Conservation (phyloP, 2,329 filamentous ascomycete genomes). For the Botrytis paeoniae region DNA sequence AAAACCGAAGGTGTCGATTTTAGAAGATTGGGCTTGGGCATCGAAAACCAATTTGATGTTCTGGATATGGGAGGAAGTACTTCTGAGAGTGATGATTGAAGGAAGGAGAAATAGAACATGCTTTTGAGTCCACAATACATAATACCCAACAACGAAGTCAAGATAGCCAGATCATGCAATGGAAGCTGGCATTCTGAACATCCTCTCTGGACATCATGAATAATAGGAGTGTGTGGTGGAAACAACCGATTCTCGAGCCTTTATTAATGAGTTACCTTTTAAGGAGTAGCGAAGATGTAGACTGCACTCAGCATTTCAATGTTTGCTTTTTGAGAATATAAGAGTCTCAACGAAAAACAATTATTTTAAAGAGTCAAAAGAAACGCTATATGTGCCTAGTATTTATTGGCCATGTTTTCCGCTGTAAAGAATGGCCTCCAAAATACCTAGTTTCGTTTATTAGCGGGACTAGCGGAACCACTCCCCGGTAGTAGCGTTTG, state of each 20-base stretch:
- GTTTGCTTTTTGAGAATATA: not conserved
- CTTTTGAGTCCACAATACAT: not conserved
- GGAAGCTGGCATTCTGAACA: not conserved
- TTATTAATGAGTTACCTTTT: not conserved
- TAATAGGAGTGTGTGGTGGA: not conserved
- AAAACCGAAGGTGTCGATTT: constrained; percentile 25
- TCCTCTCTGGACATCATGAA: not conserved
- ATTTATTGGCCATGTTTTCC: not conserved
- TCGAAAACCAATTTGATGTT: constrained; percentile 31
- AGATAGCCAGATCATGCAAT: not conserved
- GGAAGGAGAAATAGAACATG: not conserved
- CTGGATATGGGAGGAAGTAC: constrained; percentile 8
- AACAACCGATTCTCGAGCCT: not conserved
- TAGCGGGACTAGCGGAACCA: not conserved
- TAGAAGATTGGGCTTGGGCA: constrained; percentile 29
- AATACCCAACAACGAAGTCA: not conserved
- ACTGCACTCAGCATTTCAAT: not conserved
- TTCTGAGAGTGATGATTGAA: not conserved
- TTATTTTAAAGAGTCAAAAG: not conserved
- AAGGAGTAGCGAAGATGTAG: not conserved
- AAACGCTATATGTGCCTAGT: not conserved
- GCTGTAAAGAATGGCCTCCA: not conserved
- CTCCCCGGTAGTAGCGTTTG: not conserved
- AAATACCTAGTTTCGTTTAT: not conserved
- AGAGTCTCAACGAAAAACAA: not conserved